Conservation (phyloP, 2,329 filamentous ascomycete genomes). For the Hymenoscyphus albidus region DNA sequence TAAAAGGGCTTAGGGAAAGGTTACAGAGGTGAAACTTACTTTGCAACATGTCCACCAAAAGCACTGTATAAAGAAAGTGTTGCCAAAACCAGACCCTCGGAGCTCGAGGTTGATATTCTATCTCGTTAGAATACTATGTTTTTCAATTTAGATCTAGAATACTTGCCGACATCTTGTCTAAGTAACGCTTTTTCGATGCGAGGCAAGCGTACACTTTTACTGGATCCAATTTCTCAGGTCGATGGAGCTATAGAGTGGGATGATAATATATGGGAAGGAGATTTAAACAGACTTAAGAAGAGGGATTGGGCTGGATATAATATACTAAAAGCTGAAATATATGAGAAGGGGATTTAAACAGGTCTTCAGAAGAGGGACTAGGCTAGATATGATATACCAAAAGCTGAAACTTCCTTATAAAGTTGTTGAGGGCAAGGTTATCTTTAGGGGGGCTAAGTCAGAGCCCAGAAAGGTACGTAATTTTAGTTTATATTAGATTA, state of each 20-base stretch:
- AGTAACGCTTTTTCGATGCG: neutral
- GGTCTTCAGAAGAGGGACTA: no score
- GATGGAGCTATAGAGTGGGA: neutral
- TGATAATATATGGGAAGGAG: neutral
- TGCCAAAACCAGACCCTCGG: neutral
- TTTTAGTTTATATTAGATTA: conserved; percentile 1
- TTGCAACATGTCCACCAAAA: neutral
- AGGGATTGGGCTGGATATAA: neutral
- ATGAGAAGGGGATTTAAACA: no score
- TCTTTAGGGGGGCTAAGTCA: neutral
- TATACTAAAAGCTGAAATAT: neutral
- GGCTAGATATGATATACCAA: no score
- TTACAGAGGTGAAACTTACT: neutral
- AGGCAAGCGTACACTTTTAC: neutral
- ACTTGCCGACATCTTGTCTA: neutral
- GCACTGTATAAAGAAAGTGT: neutral
- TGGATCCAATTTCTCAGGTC: neutral
- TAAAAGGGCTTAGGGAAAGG: neutral
- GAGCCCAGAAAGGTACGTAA: neutral
- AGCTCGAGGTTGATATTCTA: neutral
- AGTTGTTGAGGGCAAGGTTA: neutral
- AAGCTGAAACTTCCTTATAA: neutral
- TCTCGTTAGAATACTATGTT: neutral
- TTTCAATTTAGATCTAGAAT: neutral
- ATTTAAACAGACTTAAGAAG: neutral